Evolutionary conservation across 306 rosid genomes (phyloP), one percentile per base, ranked within the genome.

Genomic region (Ceratonia siliqua): DNA sequence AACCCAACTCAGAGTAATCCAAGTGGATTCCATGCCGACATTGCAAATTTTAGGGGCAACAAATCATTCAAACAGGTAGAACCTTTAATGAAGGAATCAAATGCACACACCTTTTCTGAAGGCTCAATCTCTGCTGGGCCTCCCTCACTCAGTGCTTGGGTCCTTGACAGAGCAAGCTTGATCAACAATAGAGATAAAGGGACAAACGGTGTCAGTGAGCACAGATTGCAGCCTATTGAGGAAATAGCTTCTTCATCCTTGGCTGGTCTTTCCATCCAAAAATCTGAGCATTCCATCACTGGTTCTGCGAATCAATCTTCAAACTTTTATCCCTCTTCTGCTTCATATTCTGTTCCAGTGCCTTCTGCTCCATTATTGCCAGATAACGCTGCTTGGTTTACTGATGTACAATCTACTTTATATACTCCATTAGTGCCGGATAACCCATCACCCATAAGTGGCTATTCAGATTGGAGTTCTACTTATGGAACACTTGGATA

Each of bases 331-430:
- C 64, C 64, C 65, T 30, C 85, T 52, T 74, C 89, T 27, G 75
- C 93, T 57, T 74, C 87, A n/a, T 88, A 90, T 81, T 77, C 87
- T 28, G 55, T 77, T 76, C 98, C 99, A 15, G 11, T 53, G 46
- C 99, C 99, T 73, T 95, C 99, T 68, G 99, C 99, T 50, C 99
- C 99, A 55, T 74, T 86, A n/a, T 61, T 92, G 64, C 97, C 93
- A 1, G 88, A 92, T 53, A 88, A 89, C 76, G 93, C 89, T 66
- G 76, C 81, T 3, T 90, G 98, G 95, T 86, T 80, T 74, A 61
- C 75, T 52, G 84, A 76, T 68, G 74, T 67, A 43, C 85, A 81
- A 53, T 36, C 90, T 45, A 78, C 42, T 75, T 59, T 78, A 39
- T n/a, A 81, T 21, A 22, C 81, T 25, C 81, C 85, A 24, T 61